These are phyloP conservation scores for Auxenochlorella protothecoides DNA, from an alignment of 139 green algal genomes.

Conservation along the genomic window DNA sequence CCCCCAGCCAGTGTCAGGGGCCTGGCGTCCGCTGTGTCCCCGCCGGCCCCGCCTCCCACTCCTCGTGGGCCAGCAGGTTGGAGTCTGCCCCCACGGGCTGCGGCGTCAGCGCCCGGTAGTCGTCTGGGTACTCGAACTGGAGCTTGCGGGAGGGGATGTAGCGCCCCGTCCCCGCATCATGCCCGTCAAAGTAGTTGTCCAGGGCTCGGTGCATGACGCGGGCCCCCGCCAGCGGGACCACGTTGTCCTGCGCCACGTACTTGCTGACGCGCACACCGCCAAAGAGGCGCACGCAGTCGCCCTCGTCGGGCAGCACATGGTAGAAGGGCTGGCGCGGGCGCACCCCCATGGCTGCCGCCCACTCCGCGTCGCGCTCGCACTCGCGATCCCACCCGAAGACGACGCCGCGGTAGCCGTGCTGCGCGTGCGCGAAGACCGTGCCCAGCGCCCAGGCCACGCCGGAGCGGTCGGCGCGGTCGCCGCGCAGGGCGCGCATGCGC, in stretches of 20 bases:
- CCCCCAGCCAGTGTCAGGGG: no score
- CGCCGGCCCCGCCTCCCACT: no score
- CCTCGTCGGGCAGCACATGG: conserved; percentile 21
- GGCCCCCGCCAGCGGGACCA: conserved; percentile 5
- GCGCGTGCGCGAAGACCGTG: conserved; percentile 7
- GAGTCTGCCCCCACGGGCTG: conserved; percentile 5
- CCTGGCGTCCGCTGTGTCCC: no score
- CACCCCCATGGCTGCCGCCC: conserved; percentile 10
- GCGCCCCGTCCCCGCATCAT: conserved; percentile 1
- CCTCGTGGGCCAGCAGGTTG: conserved; percentile 11
- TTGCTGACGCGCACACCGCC: conserved; percentile 20
- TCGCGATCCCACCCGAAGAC: conserved; percentile 21
- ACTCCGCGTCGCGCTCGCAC: conserved; percentile 19
- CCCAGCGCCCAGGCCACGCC: conserved; percentile 14
- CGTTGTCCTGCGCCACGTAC: conserved; percentile 28
- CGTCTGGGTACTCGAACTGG: conserved; percentile 14
- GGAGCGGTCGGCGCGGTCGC: conserved; percentile 1
- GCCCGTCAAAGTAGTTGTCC: conserved; percentile 18
- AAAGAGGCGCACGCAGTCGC: conserved; percentile 16
- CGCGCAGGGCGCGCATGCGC: conserved; percentile 9
- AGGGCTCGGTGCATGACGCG: conserved; percentile 17
- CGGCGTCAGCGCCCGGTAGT: not conserved
- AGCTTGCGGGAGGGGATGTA: conserved; percentile 21
- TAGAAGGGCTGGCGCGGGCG: conserved; percentile 23
- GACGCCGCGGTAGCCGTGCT: conserved; percentile 11